phyloP scores from a whole-genome alignment of 108 stramenopile species.

The Fragilariopsis cylindrus region DNA sequence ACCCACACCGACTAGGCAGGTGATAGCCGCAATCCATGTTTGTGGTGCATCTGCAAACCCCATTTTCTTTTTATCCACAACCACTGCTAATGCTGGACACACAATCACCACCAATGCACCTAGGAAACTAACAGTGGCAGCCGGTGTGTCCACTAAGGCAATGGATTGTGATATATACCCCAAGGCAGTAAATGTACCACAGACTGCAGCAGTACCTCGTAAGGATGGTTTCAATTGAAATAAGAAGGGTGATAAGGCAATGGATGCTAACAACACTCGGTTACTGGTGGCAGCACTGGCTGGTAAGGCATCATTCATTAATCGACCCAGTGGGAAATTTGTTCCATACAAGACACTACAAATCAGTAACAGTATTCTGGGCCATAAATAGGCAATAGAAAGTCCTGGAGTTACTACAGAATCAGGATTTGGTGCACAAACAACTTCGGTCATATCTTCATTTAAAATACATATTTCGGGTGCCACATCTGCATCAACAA shows the following conservation, averaged over 20 bases:
- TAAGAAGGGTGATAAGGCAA: slow-evolving; percentile 66
- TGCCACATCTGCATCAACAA: slow-evolving; percentile 1
- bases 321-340: slow-evolving; percentile 67
- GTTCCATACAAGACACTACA: slow-evolving; percentile 53
- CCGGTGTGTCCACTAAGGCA: slow-evolving; percentile 52
- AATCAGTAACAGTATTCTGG: neutral
- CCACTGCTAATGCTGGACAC: slow-evolving; percentile 50
- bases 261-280: slow-evolving; percentile 55
- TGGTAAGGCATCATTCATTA: slow-evolving; percentile 70
- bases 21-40: slow-evolving; percentile 57
- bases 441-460: neutral
- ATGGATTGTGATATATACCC: slow-evolving; percentile 67
- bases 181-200: slow-evolving; percentile 55
- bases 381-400: neutral
- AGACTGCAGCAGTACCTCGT: slow-evolving; percentile 30
- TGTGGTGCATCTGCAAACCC: slow-evolving; percentile 52
- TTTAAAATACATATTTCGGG: slow-evolving; percentile 13
- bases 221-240: slow-evolving; percentile 42
- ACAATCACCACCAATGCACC: slow-evolving; percentile 61
- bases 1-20: slow-evolving; percentile 64
- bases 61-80: slow-evolving; percentile 57
- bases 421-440: slow-evolving; percentile 5
- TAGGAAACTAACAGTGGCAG: slow-evolving; percentile 62
- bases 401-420: neutral
- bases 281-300: slow-evolving; percentile 57